Evolutionary conservation across 2,329 filamentous ascomycete genomes (phyloP), one percentile per base, ranked within the genome.

Genomic region (Monilinia polystroma): DNA sequence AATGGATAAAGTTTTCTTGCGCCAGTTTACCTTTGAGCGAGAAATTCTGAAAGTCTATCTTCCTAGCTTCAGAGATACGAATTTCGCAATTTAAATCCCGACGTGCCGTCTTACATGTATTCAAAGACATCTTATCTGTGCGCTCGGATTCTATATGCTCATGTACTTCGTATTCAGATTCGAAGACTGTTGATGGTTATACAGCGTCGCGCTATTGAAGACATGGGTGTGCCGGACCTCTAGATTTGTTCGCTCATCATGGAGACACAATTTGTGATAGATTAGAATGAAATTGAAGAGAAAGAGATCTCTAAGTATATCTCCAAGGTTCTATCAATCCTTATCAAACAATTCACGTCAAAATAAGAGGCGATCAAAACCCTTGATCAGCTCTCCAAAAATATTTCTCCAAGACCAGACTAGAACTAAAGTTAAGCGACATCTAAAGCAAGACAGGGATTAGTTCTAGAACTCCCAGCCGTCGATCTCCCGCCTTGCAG

Each of bases 131-230:
- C 10, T 60, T 35, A 14, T 38, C 23, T 23, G 14, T 60, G 38
- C 58, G 58, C 45, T 60, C 58, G 58, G 58, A 60, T 60, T 60
- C 58, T 38, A 20, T 38, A 29, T 60, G 45, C 23, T 10, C 32
- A 51, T 20, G 14, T 38, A 32, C 58, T 60, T 51, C 43, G 45
- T 51, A 60, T 60, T 26, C 20, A 60, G 45, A 11, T 12, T 20
- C n/a, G 20, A 51, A 51, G 45, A 60, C n/a, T 16, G 35, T 14
- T 20, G 10, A 26, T 20, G n/a, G 58, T 60, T 18, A 29, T 18
- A 51, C 45, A 20, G 45, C 57, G 23, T 12, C 7, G 14, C 8
- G 45, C 43, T 60, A 23, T 11, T 35, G 55, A 29, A 49, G 45
- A n/a, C 32, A 35, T 35, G 32, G 32, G 32, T 35, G 32, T 35